Evolutionary conservation across 139 green algal species (phyloP), one percentile per base, ranked within the genome.

Genomic region (Ettlia oleoabundans): DNA sequence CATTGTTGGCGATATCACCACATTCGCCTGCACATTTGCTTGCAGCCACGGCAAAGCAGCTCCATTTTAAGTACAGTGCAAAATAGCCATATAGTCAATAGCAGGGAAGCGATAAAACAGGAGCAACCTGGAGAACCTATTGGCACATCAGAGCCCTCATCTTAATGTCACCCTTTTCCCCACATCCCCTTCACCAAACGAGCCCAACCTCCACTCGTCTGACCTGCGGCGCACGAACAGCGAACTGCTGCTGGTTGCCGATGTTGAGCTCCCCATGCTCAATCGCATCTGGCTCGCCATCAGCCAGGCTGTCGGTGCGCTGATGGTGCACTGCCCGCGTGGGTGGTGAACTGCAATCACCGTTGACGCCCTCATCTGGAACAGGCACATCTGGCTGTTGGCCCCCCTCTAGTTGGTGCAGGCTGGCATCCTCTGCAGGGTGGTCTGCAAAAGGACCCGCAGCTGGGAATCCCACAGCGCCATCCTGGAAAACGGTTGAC

Each of bases 221-320:
- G 13, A 58, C 47, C 73, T 67, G 73, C 5, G 51, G 24, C 1
- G 76, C 76, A 13, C 79, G 82, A 19, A 42, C 62, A 15, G 75
- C 61, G 38, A 80, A 83, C 41, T 86, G 82, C 35, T 75, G 82
- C 37, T 65, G 81, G 30, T 86, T 24, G 5, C 41, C 42, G 73
- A 86, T 84, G 18, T 24, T 53, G 8, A 75, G 76, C 30, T 83
- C 75, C 3, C 38, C 28, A 4, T 70, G 75, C 72, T 63, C n/a
- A 37, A n/a, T 53, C 22, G 18, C 19, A 4, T 52, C 52, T 28
- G 73, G 52, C 2, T 51, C 53, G 35, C 37, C 52, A 26, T 7
- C 58, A n/a, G 75, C 62, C 1, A 81, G 55, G 75, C 75, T 81
- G 58, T 55, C 75, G 2, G 38, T 72, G 28, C 75, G 55, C 5